phyloP scores from a whole-genome alignment of 257 asterid genomes.

The Solanum ahanhuiri region DNA sequence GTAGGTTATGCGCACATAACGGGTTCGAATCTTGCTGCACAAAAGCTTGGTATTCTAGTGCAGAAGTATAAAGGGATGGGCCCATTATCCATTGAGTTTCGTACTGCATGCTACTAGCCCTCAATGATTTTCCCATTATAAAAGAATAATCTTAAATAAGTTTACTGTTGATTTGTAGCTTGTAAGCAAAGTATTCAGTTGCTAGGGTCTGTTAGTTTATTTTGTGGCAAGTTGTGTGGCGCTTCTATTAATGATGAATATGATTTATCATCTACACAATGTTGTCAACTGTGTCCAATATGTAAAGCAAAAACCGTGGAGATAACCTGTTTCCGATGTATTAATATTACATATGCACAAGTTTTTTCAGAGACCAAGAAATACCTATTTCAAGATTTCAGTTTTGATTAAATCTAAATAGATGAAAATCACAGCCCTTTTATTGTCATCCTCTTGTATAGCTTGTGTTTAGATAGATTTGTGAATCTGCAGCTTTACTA shows the following conservation, averaged over 20 bases:
- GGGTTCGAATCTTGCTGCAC: not conserved
- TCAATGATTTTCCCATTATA: not conserved
- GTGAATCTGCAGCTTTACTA: not conserved
- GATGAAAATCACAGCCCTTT: not conserved
- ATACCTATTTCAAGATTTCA: not conserved
- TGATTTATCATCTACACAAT: not conserved
- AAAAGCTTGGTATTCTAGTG: not conserved
- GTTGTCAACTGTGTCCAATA: not conserved
- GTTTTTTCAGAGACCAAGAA: not conserved
- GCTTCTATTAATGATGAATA: not conserved
- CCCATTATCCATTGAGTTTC: not conserved
- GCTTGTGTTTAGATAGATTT: not conserved
- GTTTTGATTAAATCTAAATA: not conserved
- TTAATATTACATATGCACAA: not conserved
- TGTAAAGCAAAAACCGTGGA: not conserved
- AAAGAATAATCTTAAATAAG: not conserved
- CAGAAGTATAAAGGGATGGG: not conserved
- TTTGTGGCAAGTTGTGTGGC: not conserved
- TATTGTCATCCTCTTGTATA: not conserved
- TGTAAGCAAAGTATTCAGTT: not conserved
- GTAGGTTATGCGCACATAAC: not conserved
- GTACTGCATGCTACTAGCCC: not conserved
- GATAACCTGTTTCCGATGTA: not conserved
- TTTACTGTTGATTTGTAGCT: not conserved
- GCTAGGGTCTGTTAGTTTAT: not conserved